These are phyloP conservation scores for Hortiboletus rubellus DNA, from an alignment of 1,284 basidiomycete genomes.

Conservation along the genomic window DNA sequence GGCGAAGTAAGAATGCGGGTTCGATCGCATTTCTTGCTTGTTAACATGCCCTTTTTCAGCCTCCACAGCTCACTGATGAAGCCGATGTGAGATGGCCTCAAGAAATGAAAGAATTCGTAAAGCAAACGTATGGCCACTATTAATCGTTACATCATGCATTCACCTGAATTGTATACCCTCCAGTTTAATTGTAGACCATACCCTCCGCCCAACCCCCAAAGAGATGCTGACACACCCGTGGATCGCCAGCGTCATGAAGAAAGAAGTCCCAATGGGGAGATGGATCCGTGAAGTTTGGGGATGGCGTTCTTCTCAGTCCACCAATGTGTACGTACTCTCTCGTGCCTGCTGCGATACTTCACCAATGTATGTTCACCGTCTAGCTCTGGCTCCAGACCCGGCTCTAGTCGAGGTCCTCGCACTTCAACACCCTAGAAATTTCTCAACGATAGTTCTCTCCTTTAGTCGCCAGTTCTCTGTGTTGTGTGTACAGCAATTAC, in stretches of 20 bases:
- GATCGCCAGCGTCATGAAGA: constrained; percentile 77
- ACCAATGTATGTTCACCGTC: neutral
- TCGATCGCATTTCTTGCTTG: neutral
- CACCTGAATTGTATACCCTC: neutral
- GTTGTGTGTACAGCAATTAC: constrained; percentile 23
- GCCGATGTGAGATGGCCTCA: constrained; percentile 75
- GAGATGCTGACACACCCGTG: constrained; percentile 88
- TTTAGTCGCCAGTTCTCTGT: constrained; percentile 7
- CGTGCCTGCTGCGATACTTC: neutral
- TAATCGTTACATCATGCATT: constrained; percentile 8
- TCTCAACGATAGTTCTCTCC: neutral
- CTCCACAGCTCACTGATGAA: constrained; percentile 78
- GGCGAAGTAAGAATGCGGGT: constrained; percentile 55
- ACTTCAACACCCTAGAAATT: constrained; percentile 27
- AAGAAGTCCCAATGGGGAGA: constrained; percentile 84
- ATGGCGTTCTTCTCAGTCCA: constrained; percentile 53
- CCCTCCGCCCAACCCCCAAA: constrained; percentile 78
- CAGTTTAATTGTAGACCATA: constrained; percentile 59
- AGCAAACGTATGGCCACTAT: constrained; percentile 65
- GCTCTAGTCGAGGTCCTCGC: constrained; percentile 40
- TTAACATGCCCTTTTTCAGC: constrained; percentile 46
- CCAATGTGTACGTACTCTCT: constrained; percentile 18
- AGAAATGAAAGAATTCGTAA: constrained; percentile 92
- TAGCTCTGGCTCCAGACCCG: constrained; percentile 39
- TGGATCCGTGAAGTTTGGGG: constrained; percentile 93